Evolutionary conservation across 1,284 basidiomycete species (phyloP).

Genomic region (Puccinia hordei): DNA sequence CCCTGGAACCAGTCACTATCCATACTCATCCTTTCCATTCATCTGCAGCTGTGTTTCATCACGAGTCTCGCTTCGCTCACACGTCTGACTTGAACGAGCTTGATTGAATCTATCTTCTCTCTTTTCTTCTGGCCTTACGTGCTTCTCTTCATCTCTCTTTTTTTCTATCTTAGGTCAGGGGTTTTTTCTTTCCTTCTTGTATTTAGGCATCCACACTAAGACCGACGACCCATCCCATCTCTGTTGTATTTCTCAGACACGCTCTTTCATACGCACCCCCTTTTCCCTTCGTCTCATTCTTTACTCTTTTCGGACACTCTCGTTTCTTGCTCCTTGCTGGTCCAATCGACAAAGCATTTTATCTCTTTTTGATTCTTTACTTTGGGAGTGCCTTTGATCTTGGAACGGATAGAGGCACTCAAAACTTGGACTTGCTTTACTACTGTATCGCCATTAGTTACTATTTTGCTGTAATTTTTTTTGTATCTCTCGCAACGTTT

Average conservation of each 20-base stretch:
- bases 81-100: slow-evolving; percentile 19
- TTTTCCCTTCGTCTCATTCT: background rate
- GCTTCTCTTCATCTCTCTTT: background rate
- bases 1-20: background rate
- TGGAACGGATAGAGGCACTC: background rate
- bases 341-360: no score
- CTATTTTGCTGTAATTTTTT: background rate
- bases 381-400: no score
- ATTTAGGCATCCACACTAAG: background rate
- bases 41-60: background rate
- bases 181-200: background rate
- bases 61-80: background rate
- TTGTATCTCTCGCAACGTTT: background rate
- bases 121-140: background rate
- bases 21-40: background rate
- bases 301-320: background rate
- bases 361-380: no score
- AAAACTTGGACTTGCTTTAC: no score
- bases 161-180: background rate
- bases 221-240: background rate
- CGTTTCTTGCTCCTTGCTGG: background rate
- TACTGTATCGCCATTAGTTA: background rate
- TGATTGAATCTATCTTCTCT: background rate
- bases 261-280: no score
- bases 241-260: background rate